Evolutionary conservation across 805 yeast species (phyloP).

Genomic region (Groenewaldozyma salmanticensis): DNA sequence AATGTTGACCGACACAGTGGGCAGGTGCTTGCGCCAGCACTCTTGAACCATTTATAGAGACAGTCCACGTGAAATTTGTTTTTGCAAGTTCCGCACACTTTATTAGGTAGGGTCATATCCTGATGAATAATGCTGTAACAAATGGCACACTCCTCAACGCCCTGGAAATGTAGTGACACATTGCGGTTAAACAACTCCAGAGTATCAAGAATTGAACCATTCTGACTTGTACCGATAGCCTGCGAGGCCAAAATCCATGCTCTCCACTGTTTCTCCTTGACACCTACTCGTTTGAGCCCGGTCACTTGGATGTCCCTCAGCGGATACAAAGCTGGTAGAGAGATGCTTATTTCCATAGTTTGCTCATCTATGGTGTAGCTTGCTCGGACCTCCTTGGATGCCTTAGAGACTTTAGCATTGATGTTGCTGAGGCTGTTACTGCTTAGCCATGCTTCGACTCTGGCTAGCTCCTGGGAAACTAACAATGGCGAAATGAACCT

Average conservation of each 20-base stretch:
- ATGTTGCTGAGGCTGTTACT: slow-evolving; percentile 28
- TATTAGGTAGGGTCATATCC: slow-evolving; percentile 83
- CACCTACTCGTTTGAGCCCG: slow-evolving; percentile 77
- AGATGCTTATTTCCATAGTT: slow-evolving; percentile 66
- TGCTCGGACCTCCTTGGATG: slow-evolving; percentile 60
- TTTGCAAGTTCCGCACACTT: slow-evolving; percentile 79
- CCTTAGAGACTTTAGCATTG: slow-evolving; percentile 50
- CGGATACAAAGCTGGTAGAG: slow-evolving; percentile 70
- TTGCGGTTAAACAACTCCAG: slow-evolving; percentile 61
- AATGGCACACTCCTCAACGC: slow-evolving; percentile 94
- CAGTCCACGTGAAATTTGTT: slow-evolving; percentile 95
- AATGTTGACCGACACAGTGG: slow-evolving; percentile 80
- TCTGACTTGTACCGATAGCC: slow-evolving; percentile 57
- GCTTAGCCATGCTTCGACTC: slow-evolving; percentile 36
- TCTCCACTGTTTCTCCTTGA: slow-evolving; percentile 85
- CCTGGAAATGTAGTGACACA: slow-evolving; percentile 77
- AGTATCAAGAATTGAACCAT: slow-evolving; percentile 46
- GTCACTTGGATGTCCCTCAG: slow-evolving; percentile 61
- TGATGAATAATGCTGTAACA: slow-evolving; percentile 89
- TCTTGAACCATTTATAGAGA: slow-evolving; percentile 93
- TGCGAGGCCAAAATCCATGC: slow-evolving; percentile 93
- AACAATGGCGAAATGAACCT: slow-evolving; percentile 55
- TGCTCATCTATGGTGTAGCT: slow-evolving; percentile 79
- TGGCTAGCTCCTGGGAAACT: slow-evolving; percentile 45
- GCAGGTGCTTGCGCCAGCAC: slow-evolving; percentile 85